Evolutionary conservation across 2,329 filamentous ascomycete genomes (phyloP).

Genomic region (Alternaria brassicae): DNA sequence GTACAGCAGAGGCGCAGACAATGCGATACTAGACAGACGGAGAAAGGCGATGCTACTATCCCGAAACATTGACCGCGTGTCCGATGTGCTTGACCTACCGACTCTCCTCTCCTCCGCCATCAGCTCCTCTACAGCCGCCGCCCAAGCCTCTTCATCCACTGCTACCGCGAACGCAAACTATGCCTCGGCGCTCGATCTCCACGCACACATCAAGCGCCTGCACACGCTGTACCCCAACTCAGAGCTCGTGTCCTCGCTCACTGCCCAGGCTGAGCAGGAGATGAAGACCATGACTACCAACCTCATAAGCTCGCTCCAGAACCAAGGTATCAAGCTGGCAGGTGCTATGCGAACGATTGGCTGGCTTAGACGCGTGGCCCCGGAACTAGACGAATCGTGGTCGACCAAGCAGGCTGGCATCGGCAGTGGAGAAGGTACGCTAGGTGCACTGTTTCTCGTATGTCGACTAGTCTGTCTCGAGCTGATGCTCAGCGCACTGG

Average conservation of each 20-base stretch:
- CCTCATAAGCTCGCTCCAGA: constrained; percentile 77
- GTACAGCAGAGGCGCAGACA: constrained; percentile 76
- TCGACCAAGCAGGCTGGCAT: constrained; percentile 38
- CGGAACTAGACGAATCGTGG: constrained; percentile 69
- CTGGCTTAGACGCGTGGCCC: constrained; percentile 86
- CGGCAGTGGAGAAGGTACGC: constrained; percentile 64
- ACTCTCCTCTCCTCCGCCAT: constrained; percentile 83
- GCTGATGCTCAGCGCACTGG: constrained; percentile 79
- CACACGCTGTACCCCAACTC: constrained; percentile 84
- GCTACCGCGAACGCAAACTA: constrained; percentile 70
- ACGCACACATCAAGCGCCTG: constrained; percentile 90
- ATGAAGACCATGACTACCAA: constrained; percentile 90
- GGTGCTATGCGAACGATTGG: constrained; percentile 89
- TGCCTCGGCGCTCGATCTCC: constrained; percentile 86
- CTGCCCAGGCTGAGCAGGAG: constrained; percentile 79
- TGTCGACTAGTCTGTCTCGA: constrained; percentile 83
- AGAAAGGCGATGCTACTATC: constrained; percentile 82
- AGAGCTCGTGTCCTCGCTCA: constrained; percentile 74
- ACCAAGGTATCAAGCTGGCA: constrained; percentile 83
- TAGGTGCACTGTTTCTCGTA: constrained; percentile 85
- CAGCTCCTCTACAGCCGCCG: constrained; percentile 61
- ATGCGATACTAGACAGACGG: constrained; percentile 70
- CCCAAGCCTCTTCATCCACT: constrained; percentile 49
- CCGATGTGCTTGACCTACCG: constrained; percentile 90
- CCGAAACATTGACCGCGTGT: constrained; percentile 85